These are phyloP conservation scores for Kentomonas sorsogonicus DNA, from an alignment of 208 protist species.

Conservation along the genomic window DNA sequence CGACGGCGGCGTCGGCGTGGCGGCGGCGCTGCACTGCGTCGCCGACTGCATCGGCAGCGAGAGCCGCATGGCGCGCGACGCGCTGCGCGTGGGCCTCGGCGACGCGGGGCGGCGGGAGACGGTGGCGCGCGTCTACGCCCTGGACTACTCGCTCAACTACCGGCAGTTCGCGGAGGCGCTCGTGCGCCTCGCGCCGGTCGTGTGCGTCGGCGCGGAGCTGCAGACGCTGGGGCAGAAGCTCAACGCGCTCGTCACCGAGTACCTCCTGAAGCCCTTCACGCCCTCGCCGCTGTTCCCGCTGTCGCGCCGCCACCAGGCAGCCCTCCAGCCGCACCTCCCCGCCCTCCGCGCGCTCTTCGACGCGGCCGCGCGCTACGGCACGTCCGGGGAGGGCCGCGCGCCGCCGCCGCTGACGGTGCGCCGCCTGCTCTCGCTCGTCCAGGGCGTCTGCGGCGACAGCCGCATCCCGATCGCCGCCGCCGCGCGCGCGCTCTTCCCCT, in stretches of 20 bases:
- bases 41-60: conserved; percentile 23
- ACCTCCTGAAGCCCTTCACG: conserved; percentile 7
- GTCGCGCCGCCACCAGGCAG: conserved; percentile 22
- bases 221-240: conserved; percentile 36
- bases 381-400: conserved; percentile 13
- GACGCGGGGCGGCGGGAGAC: conserved; percentile 7
- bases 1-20: conserved; percentile 38
- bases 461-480: conserved; percentile 14
- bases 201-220: conserved; percentile 33
- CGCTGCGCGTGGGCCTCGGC: conserved; percentile 1
- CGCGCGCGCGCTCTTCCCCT: conserved; percentile 21
- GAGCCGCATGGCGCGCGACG: background rate
- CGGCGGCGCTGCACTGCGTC: conserved; percentile 44
- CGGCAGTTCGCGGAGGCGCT: conserved; percentile 77
- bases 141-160: conserved; percentile 63
- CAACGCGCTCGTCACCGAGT: conserved; percentile 34
- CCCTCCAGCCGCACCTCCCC: conserved; percentile 19
- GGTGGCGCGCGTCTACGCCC: conserved; percentile 20
- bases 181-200: conserved; percentile 49
- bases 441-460: conserved; percentile 9
- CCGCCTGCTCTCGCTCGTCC: conserved; percentile 18
- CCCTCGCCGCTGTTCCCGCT: conserved; percentile 39
- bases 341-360: conserved; percentile 18
- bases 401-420: conserved; percentile 19
- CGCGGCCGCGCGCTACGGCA: conserved; percentile 10